These are phyloP conservation scores for Nakazawaea wickerhamii DNA, from an alignment of 805 yeast species.

Conservation along the genomic window DNA sequence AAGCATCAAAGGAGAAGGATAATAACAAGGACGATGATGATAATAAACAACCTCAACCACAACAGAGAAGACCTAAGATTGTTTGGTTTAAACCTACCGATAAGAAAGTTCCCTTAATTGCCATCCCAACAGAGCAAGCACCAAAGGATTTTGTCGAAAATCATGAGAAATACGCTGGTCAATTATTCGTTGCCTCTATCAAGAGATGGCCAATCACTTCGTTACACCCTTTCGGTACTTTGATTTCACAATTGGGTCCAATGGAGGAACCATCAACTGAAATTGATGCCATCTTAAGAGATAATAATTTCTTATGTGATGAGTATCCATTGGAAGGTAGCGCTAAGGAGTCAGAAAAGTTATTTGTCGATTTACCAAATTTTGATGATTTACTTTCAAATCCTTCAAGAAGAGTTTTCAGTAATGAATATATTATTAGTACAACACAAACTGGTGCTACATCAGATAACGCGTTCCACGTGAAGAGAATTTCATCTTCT, in stretches of 20 bases:
- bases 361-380: constrained; percentile 33
- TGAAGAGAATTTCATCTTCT: constrained; percentile 54
- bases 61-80: constrained; percentile 72
- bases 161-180: constrained; percentile 75
- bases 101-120: constrained; percentile 94
- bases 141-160: constrained; percentile 93
- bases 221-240: constrained; percentile 94
- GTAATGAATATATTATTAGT: constrained; percentile 58
- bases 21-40: constrained; percentile 31
- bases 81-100: constrained; percentile 99
- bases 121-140: constrained; percentile 97
- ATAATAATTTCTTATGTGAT: constrained; percentile 75
- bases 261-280: constrained; percentile 75
- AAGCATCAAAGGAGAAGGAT: constrained; percentile 74
- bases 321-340: constrained; percentile 54
- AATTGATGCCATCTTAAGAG: constrained; percentile 84
- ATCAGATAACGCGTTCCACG: constrained; percentile 78
- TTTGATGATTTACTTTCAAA: constrained; percentile 33
- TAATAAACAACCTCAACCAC: constrained; percentile 20
- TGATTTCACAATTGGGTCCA: constrained; percentile 80
- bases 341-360: constrained; percentile 18
- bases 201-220: constrained; percentile 99
- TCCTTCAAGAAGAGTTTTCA: constrained; percentile 44
- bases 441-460: constrained; percentile 51
- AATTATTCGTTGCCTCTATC: constrained; percentile 87